Base-by-base conservation (phyloP, 371 early-diverging fungal species). In the Cokeromyces recurvatus region DNA sequence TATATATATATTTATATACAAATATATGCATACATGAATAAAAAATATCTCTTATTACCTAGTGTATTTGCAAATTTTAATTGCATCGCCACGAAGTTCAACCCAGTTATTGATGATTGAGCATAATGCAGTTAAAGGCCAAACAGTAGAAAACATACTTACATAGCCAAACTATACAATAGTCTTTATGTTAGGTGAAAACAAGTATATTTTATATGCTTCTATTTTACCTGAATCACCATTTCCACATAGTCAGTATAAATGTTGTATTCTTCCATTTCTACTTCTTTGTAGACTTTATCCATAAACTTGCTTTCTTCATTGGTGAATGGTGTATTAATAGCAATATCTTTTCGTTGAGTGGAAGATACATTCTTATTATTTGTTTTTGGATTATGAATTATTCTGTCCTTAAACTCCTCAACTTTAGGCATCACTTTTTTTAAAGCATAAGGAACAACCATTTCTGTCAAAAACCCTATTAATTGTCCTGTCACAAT, bases 191-290 rank as follows among this genome's bases (percentile, higher is more conserved):
- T n/a, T n/a, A n/a, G n/a, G n/a, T n/a, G n/a, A n/a, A n/a, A n/a
- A n/a, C n/a, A n/a, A n/a, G n/a, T n/a, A n/a, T n/a, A n/a, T n/a
- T n/a, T n/a, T n/a, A n/a, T n/a, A n/a, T n/a, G n/a, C n/a, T n/a
- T n/a, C n/a, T n/a, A n/a, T n/a, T n/a, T n/a, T n/a, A n/a, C n/a
- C n/a, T 92, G 92, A 38, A 86, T 82, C 35, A 86, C 84, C 91
- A 95, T 90, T 57, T 95, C 95, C 24, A 86, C 86, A 64, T 92
- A 93, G 57, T 95, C 95, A 29, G 84, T 84, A 47, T 86, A 91
- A 24, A 89, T 82, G 55, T 85, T 82, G 57, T 95, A 93, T 34
- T 73, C 81, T 5, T 86, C 85, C 46, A 87, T 61, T n/a, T 53
- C 79, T 10, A 69, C 72, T 43, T 84, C 73, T 32, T 62, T 67